Percentiles rank a stretch among this genome's conserved stretches.
phyloP scores from a whole-genome alignment of 1,139 yeast genomes.

The Hansenula anomala region DNA sequence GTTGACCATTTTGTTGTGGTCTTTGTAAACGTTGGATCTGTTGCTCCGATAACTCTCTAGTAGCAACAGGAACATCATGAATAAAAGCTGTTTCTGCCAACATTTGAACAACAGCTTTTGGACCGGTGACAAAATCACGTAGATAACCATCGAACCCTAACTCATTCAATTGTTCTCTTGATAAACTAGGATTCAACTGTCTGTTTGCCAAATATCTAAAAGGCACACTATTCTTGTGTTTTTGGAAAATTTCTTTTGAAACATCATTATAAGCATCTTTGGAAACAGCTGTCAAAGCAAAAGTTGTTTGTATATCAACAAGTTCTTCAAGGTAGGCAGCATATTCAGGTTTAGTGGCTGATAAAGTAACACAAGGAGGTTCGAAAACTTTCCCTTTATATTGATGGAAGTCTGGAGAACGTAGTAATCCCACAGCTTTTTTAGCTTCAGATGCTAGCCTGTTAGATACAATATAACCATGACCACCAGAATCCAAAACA shows the following conservation, averaged over 20 bases:
- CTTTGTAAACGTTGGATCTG: conserved; percentile 36
- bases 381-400: conserved; percentile 48
- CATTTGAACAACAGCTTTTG: conserved; percentile 69
- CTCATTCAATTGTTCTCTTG: conserved; percentile 31
- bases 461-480: conserved; percentile 13
- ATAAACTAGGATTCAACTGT: conserved; percentile 24
- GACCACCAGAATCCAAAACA: conserved; percentile 30
- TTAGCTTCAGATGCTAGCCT: conserved; percentile 25
- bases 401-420: conserved; percentile 31
- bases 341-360: conserved; percentile 42
- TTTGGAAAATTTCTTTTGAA: conserved; percentile 34
- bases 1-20: conserved; percentile 33
- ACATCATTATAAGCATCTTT: conserved; percentile 41
- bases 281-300: conserved; percentile 48
- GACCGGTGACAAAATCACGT: conserved; percentile 70
- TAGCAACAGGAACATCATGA: conserved; percentile 61
- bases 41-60: conserved; percentile 33
- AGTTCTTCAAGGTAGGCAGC: conserved; percentile 57
- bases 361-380: conserved; percentile 72
- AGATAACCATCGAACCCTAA: conserved; percentile 80
- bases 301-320: conserved; percentile 47
- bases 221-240: conserved; percentile 33
- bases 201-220: conserved; percentile 38
- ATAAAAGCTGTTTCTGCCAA: conserved; percentile 56
- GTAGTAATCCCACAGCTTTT: conserved; percentile 32